Evolutionary conservation across 2,329 filamentous ascomycete genomes (phyloP), one percentile per base, ranked within the genome.

Genomic region (Aschersonia sp.): DNA sequence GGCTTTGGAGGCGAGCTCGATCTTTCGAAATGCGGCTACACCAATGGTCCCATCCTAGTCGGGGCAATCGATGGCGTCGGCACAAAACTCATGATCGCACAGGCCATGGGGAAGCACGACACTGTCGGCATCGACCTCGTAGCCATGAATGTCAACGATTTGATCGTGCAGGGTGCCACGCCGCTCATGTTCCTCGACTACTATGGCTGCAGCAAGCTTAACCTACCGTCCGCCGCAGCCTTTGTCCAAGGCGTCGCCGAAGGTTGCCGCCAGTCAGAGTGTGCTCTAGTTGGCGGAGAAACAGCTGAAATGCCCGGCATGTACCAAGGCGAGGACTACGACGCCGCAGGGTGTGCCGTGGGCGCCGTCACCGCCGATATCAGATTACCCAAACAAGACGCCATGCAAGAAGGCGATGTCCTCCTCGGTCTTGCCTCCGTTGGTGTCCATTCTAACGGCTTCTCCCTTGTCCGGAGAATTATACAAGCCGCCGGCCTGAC

Each of bases 281-380:
- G 91, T 60, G 89, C 89, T 12, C 76, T 98, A 3, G 85, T 97
- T n/a, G 92, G 92, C 40, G 92, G 92, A 43, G 92, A 98, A 68
- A 98, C 92, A 1, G 92, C 92, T 5, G 92, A 98, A 68, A 97
- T 98, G 92, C 91, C 91, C 0, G 89, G 89, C 48, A 87, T 97
- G 72, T 96, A 95, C 69, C 74, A 82, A 53, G 80, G 78, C 47
- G 85, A 88, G 45, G 87, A 94, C 60, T 98, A 97, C 64, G 92
- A 98, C 58, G 89, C 89, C 5, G 89, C 88, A 29, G 92, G 92
- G 52, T 85, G 85, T 40, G 91, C 91, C 20, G 82, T 94, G 44
- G 92, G 92, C 49, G 87, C 89, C 42, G 85, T 97, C 61, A 71
- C 75, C 38, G 68, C 76, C 35, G 77, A 75, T 4, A 72, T 76